Percentiles rank a stretch among this genome's conserved stretches.
phyloP scores from a whole-genome alignment of 2,329 filamentous ascomycete species.

The Cercospora sojina region DNA sequence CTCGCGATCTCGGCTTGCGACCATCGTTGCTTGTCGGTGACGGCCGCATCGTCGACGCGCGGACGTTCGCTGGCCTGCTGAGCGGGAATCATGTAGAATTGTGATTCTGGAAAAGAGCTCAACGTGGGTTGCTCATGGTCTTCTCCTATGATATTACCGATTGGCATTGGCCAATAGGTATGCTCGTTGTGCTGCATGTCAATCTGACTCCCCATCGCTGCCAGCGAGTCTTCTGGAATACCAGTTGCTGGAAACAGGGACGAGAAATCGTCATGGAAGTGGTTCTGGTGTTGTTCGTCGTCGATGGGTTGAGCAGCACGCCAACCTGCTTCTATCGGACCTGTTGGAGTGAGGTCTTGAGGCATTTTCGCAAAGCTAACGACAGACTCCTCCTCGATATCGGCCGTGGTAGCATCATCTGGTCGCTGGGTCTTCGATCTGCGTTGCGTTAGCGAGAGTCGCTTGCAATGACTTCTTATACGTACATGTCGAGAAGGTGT shows the following conservation, averaged over 20 bases:
- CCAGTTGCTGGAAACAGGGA: slow-evolving; percentile 1
- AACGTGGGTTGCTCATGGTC: not conserved
- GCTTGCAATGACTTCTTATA: not conserved
- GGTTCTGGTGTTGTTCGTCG: not conserved
- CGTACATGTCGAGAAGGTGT: slow-evolving; percentile 25
- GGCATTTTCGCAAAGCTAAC: not conserved
- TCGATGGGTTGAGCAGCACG: not conserved
- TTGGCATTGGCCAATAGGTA: not conserved
- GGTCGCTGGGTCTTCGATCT: slow-evolving; percentile 25
- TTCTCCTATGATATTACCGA: not conserved
- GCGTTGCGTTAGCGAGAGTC: not conserved
- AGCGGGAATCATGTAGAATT: not conserved
- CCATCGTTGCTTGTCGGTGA: not conserved
- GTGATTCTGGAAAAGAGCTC: not conserved
- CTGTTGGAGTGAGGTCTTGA: not conserved
- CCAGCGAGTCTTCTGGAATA: slow-evolving; percentile 15
- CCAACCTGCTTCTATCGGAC: not conserved
- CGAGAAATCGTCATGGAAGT: not conserved
- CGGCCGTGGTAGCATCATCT: slow-evolving; percentile 16
- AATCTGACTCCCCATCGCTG: slow-evolving; percentile 19
- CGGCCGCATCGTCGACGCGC: not conserved
- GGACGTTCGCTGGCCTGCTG: not conserved
- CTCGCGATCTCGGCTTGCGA: not conserved
- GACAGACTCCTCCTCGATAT: slow-evolving; percentile 4
- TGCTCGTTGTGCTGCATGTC: not conserved